phyloP scores from a whole-genome alignment of 1,284 basidiomycete genomes.

The Pseudozyma tsukubaensis region DNA sequence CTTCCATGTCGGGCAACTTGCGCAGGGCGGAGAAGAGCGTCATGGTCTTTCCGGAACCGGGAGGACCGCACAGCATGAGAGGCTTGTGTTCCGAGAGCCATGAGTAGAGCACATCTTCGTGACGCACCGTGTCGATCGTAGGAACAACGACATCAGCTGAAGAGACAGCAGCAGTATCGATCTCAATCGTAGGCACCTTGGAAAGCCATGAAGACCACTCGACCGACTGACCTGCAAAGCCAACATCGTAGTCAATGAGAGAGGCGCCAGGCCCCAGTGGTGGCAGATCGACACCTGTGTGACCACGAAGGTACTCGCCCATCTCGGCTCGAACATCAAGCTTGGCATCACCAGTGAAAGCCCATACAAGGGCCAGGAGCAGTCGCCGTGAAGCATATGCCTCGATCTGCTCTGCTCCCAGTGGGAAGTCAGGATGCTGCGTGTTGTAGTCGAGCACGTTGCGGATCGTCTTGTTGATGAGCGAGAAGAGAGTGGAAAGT shows the following conservation, averaged over 20 bases:
- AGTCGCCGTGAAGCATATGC: slow-evolving; percentile 91
- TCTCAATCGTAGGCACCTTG: slow-evolving; percentile 89
- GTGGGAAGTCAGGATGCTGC: slow-evolving; percentile 93
- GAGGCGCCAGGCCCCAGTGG: slow-evolving; percentile 78
- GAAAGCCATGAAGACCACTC: slow-evolving; percentile 91
- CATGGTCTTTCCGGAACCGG: slow-evolving; percentile 99
- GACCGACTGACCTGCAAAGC: slow-evolving; percentile 34
- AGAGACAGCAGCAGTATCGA: slow-evolving; percentile 94
- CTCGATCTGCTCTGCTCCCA: slow-evolving; percentile 83
- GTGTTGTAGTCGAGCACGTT: slow-evolving; percentile 95
- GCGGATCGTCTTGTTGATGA: slow-evolving; percentile 94
- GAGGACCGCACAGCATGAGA: slow-evolving; percentile 96
- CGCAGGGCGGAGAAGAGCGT: slow-evolving; percentile 98
- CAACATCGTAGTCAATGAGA: slow-evolving; percentile 93
- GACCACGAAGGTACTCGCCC: slow-evolving; percentile 85
- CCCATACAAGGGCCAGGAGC: slow-evolving; percentile 93
- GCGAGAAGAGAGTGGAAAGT: slow-evolving; percentile 93
- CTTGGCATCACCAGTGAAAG: slow-evolving; percentile 95
- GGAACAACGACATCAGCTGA: slow-evolving; percentile 97
- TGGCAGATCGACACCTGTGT: slow-evolving; percentile 91
- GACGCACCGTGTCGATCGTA: slow-evolving; percentile 97
- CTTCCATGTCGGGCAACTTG: slow-evolving; percentile 97
- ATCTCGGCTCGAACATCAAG: slow-evolving; percentile 88
- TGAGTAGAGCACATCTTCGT: slow-evolving; percentile 97
- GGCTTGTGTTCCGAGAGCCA: slow-evolving; percentile 99